Evolutionary conservation across 495 filamentous ascomycete species (phyloP).

Genomic region (Collariella sp.): DNA sequence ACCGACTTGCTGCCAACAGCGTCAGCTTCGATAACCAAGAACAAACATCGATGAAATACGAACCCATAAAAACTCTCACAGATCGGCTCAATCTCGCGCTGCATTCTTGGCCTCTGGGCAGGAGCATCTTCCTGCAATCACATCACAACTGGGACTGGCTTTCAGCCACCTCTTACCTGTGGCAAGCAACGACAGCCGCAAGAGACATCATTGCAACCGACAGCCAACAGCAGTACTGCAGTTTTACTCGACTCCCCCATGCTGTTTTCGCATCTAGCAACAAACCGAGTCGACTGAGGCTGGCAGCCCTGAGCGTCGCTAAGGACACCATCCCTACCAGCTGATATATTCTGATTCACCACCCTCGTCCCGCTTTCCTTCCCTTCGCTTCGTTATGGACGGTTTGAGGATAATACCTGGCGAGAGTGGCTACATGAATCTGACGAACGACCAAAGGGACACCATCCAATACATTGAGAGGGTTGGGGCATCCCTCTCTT

Average conservation of each 20-base stretch:
- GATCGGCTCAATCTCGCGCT: neutral
- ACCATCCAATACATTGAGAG: constrained; percentile 38
- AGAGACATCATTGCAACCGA: no score
- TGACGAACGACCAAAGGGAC: constrained; percentile 21
- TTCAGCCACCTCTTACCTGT: neutral
- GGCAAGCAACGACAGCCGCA: neutral
- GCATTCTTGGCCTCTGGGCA: no score
- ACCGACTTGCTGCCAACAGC: neutral
- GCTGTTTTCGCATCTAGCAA: neutral
- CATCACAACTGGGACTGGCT: constrained; percentile 1
- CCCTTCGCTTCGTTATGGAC: constrained; percentile 14
- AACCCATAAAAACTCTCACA: neutral
- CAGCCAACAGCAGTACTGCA: no score
- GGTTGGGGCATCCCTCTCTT: constrained; percentile 48
- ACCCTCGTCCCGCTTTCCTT: constrained; percentile 1
- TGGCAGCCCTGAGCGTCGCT: constrained; percentile 2
- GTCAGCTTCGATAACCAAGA: neutral
- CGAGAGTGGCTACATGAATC: constrained; percentile 26
- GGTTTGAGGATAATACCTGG: constrained; percentile 11
- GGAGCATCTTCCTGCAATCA: neutral
- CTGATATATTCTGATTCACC: constrained; percentile 15
- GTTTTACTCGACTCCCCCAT: neutral
- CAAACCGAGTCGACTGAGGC: constrained; percentile 17
- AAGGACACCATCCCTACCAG: neutral
- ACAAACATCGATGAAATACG: constrained; percentile 13